Evolutionary conservation across 106 monocot genomes (phyloP).

Genomic region (Ottelia alismoides): DNA sequence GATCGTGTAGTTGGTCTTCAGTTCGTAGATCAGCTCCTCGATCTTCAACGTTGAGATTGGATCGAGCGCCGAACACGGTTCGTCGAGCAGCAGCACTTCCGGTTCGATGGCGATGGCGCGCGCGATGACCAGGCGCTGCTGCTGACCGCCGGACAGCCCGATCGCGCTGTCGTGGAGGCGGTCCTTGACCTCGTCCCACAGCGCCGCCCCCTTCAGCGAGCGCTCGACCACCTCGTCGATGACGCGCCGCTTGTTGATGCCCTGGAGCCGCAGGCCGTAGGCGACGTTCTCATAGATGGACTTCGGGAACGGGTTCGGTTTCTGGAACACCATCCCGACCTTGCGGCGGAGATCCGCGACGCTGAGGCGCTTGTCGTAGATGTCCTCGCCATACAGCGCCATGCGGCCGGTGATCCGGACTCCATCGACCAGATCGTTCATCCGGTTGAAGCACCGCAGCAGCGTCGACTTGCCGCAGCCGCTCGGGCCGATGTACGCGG

Average conservation of each 20-base stretch:
- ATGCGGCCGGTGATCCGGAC: no score
- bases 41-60: no score
- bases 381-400: no score
- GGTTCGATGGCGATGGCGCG: background rate
- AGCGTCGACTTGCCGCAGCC: no score
- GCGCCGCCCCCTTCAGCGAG: background rate
- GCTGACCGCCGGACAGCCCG: background rate
- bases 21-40: no score
- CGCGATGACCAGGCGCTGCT: background rate
- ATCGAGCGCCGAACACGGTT: background rate
- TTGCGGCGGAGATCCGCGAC: background rate
- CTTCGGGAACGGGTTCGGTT: no score
- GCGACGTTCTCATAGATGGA: no score
- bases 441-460: no score
- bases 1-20: no score
- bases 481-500: no score
- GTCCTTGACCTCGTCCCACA: background rate
- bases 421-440: no score
- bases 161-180: background rate
- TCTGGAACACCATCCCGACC: background rate
- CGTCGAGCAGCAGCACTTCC: background rate
- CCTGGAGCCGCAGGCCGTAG: background rate
- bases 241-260: background rate
- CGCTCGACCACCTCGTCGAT: background rate
- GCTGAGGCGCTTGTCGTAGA: background rate